Conservation (phyloP, 305 asterid species). For the Euphrasia arctica region DNA sequence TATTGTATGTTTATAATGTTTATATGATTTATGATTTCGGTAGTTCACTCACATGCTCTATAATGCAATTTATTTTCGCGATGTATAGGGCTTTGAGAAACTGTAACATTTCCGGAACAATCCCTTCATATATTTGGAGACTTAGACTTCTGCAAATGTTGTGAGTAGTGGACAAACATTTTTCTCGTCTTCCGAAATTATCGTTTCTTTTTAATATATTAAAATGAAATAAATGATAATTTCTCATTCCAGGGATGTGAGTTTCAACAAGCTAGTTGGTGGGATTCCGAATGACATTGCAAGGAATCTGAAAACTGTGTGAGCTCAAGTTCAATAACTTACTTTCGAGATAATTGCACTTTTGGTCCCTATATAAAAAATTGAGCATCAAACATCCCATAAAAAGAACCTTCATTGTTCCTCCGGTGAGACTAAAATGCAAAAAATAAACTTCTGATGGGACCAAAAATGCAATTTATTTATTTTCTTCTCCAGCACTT, state of each 20-base stretch:
- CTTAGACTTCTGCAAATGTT: slow-evolving; percentile 45
- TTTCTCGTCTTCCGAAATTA: not conserved
- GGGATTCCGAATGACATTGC: slow-evolving; percentile 51
- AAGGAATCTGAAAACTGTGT: slow-evolving; percentile 62
- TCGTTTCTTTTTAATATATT: no score
- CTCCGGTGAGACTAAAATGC: no score
- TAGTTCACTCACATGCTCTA: slow-evolving; percentile 2
- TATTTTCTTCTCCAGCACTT: no score
- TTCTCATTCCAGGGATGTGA: slow-evolving; percentile 55
- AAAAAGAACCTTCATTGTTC: no score
- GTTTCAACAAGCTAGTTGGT: slow-evolving; percentile 70
- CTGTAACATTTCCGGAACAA: slow-evolving; percentile 68
- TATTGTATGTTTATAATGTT: slow-evolving; percentile 42
- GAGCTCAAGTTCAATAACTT: slow-evolving; percentile 31
- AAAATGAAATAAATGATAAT: slow-evolving; percentile 1
- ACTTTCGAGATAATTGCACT: not conserved
- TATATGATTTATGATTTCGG: slow-evolving; percentile 6
- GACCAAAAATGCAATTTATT: no score
- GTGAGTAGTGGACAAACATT: slow-evolving; percentile 41
- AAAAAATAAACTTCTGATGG: no score
- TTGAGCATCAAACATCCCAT: no score
- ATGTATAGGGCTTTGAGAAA: slow-evolving; percentile 65
- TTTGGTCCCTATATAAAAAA: no score
- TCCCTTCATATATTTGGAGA: slow-evolving; percentile 71
- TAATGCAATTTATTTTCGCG: slow-evolving; percentile 29